Conservation (phyloP, 2,329 filamentous ascomycete species). For the Diaporthe vexans region DNA sequence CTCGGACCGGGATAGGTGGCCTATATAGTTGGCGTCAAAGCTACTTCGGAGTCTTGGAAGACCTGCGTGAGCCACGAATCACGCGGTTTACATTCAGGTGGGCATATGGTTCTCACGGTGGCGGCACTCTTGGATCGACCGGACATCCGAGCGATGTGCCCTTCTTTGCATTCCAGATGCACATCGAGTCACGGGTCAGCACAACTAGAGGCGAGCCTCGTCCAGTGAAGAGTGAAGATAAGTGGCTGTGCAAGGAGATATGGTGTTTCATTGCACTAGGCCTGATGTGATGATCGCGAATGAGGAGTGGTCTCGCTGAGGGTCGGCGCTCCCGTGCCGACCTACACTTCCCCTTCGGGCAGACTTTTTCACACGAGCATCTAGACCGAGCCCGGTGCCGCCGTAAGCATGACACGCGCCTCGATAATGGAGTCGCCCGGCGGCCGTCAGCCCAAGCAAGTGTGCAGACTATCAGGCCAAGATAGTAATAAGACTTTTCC, state of each 20-base stretch:
- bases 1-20: neutral
- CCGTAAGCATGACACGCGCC: conserved; percentile 16
- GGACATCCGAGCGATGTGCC: neutral
- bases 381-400: neutral
- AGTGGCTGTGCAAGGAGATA: conserved; percentile 19
- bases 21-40: neutral
- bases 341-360: conserved; percentile 2
- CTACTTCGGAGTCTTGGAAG: neutral
- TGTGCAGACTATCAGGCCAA: conserved; percentile 18
- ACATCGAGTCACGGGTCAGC: neutral
- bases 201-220: neutral
- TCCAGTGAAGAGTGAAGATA: neutral
- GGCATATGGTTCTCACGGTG: neutral
- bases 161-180: neutral
- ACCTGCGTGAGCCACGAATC: neutral
- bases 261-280: conserved; percentile 13
- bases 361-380: neutral
- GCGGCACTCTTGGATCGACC: neutral
- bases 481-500: conserved; percentile 25
- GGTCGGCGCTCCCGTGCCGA: neutral
- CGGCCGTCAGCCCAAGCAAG: neutral
- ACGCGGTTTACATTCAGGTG: neutral
- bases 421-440: conserved; percentile 2
- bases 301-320: neutral
- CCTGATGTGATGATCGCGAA: neutral